Evolutionary conservation across 1,139 yeast species (phyloP), one percentile per base, ranked within the genome.

Genomic region (Yamadazyma membranifaciens): DNA sequence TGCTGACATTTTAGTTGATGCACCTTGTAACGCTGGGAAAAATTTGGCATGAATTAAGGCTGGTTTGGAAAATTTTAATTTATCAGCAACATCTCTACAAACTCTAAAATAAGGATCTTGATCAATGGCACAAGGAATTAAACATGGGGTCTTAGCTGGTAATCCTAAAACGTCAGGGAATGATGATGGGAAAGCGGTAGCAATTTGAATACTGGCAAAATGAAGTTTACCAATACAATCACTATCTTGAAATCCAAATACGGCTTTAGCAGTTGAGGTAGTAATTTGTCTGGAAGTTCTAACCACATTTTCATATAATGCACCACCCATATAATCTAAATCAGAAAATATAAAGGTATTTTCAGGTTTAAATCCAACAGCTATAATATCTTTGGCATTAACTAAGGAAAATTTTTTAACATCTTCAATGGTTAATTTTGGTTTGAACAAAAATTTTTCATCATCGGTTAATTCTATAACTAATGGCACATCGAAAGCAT

Each of bases 121-220:
- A 63, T 94, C 99, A 62, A 94, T 94, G 36, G 99, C 99, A 75
- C 98, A 94, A 31, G 99, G 99, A 63, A 94, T 94, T 63, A 94
- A 73, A 66, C 96, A 87, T 45, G 97, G 98, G 1, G 97, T 91
- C 64, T 85, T 84, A 37, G 83, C 73, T 38, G 89, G 89, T 55
- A 84, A 67, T 9, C 88, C 96, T 54, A 94, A 78, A 25, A 94
- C 85, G 51, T 85, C 96, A 2, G 98, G 98, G 77, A 87, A 94
- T 11, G 97, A 87, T 36, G 92, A 85, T 44, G 97, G 95, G 72
- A 94, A 91, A 2, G 97, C 94, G 14, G 98, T 82, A 24, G 98
- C 87, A 55, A 94, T 92, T 71, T 94, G 98, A 55, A 94, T 81
- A 40, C 96, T 86, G 20, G 98, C 98, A 69, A 91, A 94, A 64